Percentiles rank a stretch among this genome's conserved stretches.
These are phyloP conservation scores for Peziza echinospora DNA, from an alignment of 495 filamentous ascomycete species.

Conservation along the genomic window DNA sequence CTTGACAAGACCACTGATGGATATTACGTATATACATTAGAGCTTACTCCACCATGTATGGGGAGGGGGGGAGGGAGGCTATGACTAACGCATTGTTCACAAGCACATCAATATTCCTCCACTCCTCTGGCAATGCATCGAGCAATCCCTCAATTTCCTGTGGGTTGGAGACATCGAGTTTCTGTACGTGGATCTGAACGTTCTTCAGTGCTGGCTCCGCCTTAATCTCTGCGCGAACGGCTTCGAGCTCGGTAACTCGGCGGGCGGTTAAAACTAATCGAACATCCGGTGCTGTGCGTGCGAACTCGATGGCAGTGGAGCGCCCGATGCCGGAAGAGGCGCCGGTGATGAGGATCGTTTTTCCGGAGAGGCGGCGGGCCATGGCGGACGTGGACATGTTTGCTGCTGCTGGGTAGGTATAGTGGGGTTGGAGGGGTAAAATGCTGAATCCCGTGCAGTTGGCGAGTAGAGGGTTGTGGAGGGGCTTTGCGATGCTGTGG, in stretches of 20 bases:
- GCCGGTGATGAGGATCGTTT: conserved; percentile 81
- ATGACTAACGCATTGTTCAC: conserved; percentile 93
- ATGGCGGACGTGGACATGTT: conserved; percentile 38
- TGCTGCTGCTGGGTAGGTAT: conserved; percentile 14
- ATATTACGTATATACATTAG: too few relatives aligned
- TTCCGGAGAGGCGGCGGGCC: conserved; percentile 72
- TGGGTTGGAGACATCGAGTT: conserved; percentile 69
- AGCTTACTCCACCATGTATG: conserved; percentile 2
- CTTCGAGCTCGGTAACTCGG: conserved; percentile 51
- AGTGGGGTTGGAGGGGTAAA: conserved; percentile 25
- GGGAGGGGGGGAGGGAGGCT: background rate
- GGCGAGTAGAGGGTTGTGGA: too few relatives aligned
- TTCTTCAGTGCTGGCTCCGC: conserved; percentile 54
- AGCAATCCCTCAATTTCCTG: conserved; percentile 60
- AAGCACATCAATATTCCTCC: conserved; percentile 65
- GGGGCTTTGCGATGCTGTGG: too few relatives aligned
- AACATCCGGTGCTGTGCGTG: conserved; percentile 56
- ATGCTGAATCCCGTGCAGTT: too few relatives aligned
- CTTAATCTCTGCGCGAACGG: conserved; percentile 56
- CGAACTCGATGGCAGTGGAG: conserved; percentile 76
- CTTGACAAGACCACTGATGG: conserved; percentile 57
- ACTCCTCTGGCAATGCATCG: conserved; percentile 51
- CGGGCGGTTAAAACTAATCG: conserved; percentile 76
- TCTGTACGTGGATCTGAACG: conserved; percentile 58
- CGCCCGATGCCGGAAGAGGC: conserved; percentile 85